These are phyloP conservation scores for Geotrichum histeridarum DNA, from an alignment of 1,139 yeast species.

Conservation along the genomic window DNA sequence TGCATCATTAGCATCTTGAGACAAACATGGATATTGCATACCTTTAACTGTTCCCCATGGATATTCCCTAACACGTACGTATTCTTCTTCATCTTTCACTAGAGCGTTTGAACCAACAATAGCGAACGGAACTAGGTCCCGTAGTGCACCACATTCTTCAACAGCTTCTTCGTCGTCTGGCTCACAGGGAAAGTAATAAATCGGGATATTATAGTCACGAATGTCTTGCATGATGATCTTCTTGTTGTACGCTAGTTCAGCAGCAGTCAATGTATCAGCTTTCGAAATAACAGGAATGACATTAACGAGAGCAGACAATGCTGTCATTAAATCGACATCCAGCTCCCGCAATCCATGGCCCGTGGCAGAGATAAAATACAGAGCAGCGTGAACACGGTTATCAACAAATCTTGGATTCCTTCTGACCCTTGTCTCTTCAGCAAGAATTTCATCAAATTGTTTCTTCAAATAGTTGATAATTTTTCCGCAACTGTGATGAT, in stretches of 20 bases:
- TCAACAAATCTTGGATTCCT: conserved; percentile 74
- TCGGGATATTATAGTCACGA: conserved; percentile 69
- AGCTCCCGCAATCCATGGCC: conserved; percentile 73
- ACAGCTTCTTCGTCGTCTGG: conserved; percentile 61
- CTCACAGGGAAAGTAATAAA: conserved; percentile 72
- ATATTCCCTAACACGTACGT: conserved; percentile 73
- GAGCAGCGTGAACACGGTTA: conserved; percentile 66
- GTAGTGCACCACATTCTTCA: conserved; percentile 72
- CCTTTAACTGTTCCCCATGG: conserved; percentile 78
- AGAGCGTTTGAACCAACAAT: conserved; percentile 55
- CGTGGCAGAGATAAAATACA: conserved; percentile 67
- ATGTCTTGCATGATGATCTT: conserved; percentile 64
- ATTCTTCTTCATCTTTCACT: conserved; percentile 24
- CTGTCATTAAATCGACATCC: conserved; percentile 72
- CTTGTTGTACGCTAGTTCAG: conserved; percentile 67
- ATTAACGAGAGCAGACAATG: conserved; percentile 74
- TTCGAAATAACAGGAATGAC: conserved; percentile 83
- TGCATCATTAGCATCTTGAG: not conserved
- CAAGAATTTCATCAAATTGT: conserved; percentile 86
- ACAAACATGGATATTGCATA: conserved; percentile 37
- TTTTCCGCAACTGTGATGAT: conserved; percentile 49
- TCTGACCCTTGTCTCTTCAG: conserved; percentile 86
- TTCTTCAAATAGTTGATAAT: conserved; percentile 74
- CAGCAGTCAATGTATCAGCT: conserved; percentile 78
- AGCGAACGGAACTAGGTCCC: conserved; percentile 80